Conservation (phyloP, 2,329 filamentous ascomycete genomes). For the Cucurbitaria berberidis region DNA sequence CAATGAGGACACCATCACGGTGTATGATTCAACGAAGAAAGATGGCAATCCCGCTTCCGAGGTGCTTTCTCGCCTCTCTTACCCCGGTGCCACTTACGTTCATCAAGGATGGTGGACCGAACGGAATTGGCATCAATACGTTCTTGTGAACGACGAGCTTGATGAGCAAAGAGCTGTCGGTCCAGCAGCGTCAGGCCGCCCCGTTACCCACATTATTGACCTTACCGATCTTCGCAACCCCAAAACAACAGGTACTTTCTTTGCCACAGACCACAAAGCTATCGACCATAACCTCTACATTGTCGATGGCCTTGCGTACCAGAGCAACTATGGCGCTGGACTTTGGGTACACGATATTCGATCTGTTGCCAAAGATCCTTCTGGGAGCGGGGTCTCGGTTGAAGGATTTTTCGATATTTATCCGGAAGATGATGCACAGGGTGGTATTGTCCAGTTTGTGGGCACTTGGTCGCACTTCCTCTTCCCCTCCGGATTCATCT, state of each 20-base stretch:
- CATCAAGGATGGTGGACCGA: conserved; percentile 64
- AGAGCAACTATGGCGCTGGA: conserved; percentile 51
- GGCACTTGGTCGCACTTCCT: conserved; percentile 51
- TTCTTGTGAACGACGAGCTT: conserved; percentile 44
- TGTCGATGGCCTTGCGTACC: conserved; percentile 49
- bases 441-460: conserved; percentile 49
- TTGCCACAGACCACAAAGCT: conserved; percentile 44
- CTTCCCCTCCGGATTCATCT: conserved; percentile 44
- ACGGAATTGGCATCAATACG: conserved; percentile 41
- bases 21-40: conserved; percentile 61
- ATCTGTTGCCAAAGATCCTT: conserved; percentile 47
- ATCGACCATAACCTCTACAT: conserved; percentile 57
- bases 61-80: conserved; percentile 61
- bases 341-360: conserved; percentile 50
- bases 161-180: conserved; percentile 39
- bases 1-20: conserved; percentile 60
- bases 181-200: conserved; percentile 38
- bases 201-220: conserved; percentile 45
- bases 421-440: conserved; percentile 49
- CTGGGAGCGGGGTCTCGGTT: conserved; percentile 47
- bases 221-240: conserved; percentile 42
- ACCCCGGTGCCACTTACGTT: conserved; percentile 62
- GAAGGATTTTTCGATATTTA: conserved; percentile 53
- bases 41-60: conserved; percentile 61
- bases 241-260: conserved; percentile 51